A percentile compares a stretch with the other conserved stretches of the same genome.
These are phyloP conservation scores for Erigeron canadensis DNA, from an alignment of 129 eudicot species.

Conservation along the genomic window DNA sequence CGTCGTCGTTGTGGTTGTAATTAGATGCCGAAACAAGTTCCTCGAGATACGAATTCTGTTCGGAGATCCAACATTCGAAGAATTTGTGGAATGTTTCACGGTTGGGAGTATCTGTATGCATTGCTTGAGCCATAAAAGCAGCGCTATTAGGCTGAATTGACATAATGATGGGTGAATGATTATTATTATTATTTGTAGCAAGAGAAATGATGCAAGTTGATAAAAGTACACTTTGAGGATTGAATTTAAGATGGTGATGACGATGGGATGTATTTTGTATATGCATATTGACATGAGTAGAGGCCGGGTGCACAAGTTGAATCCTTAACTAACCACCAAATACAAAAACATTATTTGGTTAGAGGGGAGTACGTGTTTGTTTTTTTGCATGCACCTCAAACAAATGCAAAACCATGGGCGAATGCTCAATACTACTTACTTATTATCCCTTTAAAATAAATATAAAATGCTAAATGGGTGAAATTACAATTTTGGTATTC, in stretches of 20 bases:
- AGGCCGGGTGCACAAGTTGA: slow-evolving; percentile 10
- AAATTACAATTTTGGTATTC: neutral
- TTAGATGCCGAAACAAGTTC: slow-evolving; percentile 42
- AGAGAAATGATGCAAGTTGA: neutral
- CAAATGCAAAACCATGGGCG: slow-evolving; percentile 8
- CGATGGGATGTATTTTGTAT: neutral
- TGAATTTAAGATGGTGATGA: neutral
- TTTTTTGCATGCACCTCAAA: slow-evolving; percentile 14
- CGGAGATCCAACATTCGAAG: slow-evolving; percentile 63
- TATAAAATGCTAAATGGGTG: no score
- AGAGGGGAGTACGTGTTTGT: neutral
- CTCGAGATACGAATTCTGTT: slow-evolving; percentile 48
- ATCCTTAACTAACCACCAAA: neutral
- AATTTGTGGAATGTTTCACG: slow-evolving; percentile 44
- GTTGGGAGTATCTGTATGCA: slow-evolving; percentile 15
- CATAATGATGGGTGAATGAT: neutral
- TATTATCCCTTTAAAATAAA: neutral
- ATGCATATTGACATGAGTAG: neutral
- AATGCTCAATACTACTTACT: neutral
- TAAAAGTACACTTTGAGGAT: neutral
- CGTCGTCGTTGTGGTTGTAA: neutral
- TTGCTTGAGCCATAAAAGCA: slow-evolving; percentile 32
- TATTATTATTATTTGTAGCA: slow-evolving; percentile 9
- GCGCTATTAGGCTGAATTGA: slow-evolving; percentile 10
- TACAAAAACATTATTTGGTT: neutral